These are phyloP conservation scores for Kwoniella bestiolae DNA, from an alignment of 768 basidiomycete genomes.

Conservation along the genomic window DNA sequence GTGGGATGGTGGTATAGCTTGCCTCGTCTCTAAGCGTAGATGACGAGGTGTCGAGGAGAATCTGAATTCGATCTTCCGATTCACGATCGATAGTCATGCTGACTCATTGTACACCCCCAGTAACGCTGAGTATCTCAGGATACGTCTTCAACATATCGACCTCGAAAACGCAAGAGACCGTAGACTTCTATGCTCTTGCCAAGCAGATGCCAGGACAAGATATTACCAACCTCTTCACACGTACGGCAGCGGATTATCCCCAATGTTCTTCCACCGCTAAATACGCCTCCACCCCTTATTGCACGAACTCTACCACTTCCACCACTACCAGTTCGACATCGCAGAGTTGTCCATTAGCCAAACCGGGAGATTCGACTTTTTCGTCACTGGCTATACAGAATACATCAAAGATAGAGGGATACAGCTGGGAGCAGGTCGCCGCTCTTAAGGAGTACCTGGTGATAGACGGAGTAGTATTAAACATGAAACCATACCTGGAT, in stretches of 20 bases:
- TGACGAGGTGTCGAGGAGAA: not conserved
- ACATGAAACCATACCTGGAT: conserved; percentile 81
- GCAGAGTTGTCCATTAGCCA: conserved; percentile 69
- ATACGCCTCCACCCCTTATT: conserved; percentile 76
- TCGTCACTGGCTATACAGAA: conserved; percentile 67
- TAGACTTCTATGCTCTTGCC: conserved; percentile 68
- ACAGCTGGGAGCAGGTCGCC: conserved; percentile 87
- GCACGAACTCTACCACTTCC: conserved; percentile 59
- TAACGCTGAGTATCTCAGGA: conserved; percentile 78
- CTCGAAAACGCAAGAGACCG: conserved; percentile 62
- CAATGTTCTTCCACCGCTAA: conserved; percentile 68
- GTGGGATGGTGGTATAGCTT: not conserved
- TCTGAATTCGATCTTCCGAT: not conserved
- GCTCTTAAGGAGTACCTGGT: conserved; percentile 76
- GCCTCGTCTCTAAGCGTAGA: no score
- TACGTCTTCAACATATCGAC: conserved; percentile 72
- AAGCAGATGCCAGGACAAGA: conserved; percentile 73
- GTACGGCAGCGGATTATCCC: conserved; percentile 68
- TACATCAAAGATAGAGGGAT: conserved; percentile 75
- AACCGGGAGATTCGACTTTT: conserved; percentile 67
- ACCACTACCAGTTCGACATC: conserved; percentile 53
- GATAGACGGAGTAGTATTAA: conserved; percentile 90
- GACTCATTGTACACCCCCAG: conserved; percentile 54
- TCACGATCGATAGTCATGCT: not conserved
- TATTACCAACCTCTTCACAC: conserved; percentile 82